Evolutionary conservation across 148 eudicot genomes (phyloP).

Genomic region (Fallopia convolvulus): DNA sequence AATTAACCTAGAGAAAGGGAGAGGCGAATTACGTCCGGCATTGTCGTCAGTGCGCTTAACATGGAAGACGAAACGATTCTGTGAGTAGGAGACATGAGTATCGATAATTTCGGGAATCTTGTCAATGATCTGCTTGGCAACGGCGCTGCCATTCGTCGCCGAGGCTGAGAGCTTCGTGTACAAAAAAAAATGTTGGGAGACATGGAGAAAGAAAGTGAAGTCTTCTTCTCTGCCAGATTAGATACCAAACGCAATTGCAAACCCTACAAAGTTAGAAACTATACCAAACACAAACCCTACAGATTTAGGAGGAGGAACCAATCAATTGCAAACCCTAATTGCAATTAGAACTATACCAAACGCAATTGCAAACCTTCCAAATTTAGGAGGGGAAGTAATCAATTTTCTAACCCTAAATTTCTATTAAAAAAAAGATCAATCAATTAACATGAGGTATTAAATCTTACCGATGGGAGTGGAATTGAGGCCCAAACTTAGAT

Average conservation of each 20-base stretch:
- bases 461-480: not conserved
- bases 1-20: not conserved
- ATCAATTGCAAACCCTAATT: no score
- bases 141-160: slow-evolving; percentile 67
- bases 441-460: not conserved
- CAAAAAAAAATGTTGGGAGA: not conserved
- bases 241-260: no score
- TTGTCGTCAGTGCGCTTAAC: slow-evolving; percentile 83
- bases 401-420: not conserved
- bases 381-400: no score
- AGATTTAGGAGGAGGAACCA: no score
- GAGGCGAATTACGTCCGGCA: slow-evolving; percentile 51
- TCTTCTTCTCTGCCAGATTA: no score
- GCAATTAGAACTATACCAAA: no score
- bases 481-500: not conserved
- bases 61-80: slow-evolving; percentile 86
- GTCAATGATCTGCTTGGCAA: slow-evolving; percentile 74
- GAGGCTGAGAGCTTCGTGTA: slow-evolving; percentile 47
- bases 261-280: no score
- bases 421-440: not conserved
- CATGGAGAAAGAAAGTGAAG: not conserved
- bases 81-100: slow-evolving; percentile 76
- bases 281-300: no score
- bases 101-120: slow-evolving; percentile 64
- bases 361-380: no score